Evolutionary conservation across 768 basidiomycete genomes (phyloP), one percentile per base, ranked within the genome.

Genomic region (Kwoniella sp.): DNA sequence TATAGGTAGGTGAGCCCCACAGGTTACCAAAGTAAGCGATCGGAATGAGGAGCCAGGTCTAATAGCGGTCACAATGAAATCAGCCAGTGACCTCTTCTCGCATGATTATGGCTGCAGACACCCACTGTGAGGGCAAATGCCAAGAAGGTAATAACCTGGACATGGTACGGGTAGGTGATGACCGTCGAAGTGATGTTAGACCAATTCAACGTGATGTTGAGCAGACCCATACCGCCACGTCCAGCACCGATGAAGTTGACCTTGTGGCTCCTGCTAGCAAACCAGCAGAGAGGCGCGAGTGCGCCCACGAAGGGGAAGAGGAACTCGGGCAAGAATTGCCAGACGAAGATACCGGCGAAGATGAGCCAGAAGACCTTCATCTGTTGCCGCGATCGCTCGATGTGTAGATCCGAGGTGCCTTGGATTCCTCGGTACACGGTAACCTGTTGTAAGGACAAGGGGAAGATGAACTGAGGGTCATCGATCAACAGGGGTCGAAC

Each of bases 231-330:
- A 9, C 63, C 63, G 23, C 63, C 63, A 31, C 63, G 26, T 15
- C 63, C 63, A 4, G 63, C 63, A 54, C 55, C 63, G 22, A 64
- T 29, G 55, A 64, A 64, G 45, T 64, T 64, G 63, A 64, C 55
- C 29, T 45, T 64, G 37, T 64, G 63, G 48, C 52, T 64, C 22
- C 20, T 22, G 13, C 45, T 50, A 7, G 55, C 55, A 28, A 64
- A 64, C 63, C 63, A 64, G 23, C 63, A 64, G 0, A 64, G 55
- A 1, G 63, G 63, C 9, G 63, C 63, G 12, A 64, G 47, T 9
- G 63, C 37, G 15, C 55, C 63, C 0, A 41, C 47, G 55, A 64
- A 64, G 12, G 63, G 63, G 29, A 64, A 57, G 17, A 64, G 51
- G 34, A 22, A 64, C 34, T 45, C 63, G 4, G 63, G 63, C 25